Evolutionary conservation across 176 grass and related monocot genomes (phyloP).

Genomic region (Musa acuminata): DNA sequence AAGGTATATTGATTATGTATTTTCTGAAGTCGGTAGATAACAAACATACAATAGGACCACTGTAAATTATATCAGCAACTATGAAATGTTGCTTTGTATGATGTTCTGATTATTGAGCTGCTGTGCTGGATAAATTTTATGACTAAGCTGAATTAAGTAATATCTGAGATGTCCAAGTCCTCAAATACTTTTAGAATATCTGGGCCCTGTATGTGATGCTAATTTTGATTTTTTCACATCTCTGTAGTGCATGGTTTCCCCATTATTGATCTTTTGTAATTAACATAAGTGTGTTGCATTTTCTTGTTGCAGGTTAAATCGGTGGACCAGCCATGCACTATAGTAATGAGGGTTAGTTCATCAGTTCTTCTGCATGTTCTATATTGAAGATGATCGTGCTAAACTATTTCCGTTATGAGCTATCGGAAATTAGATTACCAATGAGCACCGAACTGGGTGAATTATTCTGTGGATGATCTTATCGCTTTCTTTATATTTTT

Average conservation of each 20-base stretch:
- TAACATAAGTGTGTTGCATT: background rate
- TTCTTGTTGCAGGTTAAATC: slow-evolving; percentile 37
- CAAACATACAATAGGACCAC: no score
- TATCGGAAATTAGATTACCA: background rate
- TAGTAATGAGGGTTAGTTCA: slow-evolving; percentile 56
- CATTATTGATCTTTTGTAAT: background rate
- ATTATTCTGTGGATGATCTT: background rate
- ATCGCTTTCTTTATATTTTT: background rate
- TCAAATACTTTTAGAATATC: no score
- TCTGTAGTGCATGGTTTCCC: background rate
- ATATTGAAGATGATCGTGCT: background rate
- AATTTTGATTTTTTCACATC: background rate
- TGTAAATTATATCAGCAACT: no score
- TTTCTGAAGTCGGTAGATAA: no score
- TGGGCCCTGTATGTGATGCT: no score
- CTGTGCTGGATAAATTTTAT: no score
- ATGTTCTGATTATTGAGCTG: no score
- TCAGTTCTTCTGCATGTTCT: background rate
- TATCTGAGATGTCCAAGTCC: no score
- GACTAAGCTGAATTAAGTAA: no score
- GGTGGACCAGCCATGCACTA: slow-evolving; percentile 47
- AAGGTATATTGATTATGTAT: no score
- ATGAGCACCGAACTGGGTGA: background rate
- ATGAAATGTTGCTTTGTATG: no score
- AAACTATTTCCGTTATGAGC: background rate